Conservation (phyloP, 805 yeast species). For the Lipomyces anomalus region DNA sequence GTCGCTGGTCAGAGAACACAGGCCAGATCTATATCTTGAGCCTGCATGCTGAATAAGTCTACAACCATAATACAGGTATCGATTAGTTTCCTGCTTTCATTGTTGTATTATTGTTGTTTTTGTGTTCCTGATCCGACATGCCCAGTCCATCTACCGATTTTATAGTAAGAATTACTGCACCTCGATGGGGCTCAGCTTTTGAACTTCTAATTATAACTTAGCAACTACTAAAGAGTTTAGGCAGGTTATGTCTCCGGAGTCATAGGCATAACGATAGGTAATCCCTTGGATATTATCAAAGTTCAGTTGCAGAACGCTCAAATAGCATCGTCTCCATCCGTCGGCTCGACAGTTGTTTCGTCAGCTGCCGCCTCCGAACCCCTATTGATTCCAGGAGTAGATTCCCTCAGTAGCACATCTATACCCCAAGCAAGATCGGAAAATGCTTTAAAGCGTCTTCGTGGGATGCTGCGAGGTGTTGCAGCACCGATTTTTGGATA, state of each 20-base stretch:
- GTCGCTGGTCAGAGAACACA: too few species aligned
- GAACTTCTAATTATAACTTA: background rate
- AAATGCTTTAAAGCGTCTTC: background rate
- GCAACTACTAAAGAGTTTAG: slow-evolving; percentile 6
- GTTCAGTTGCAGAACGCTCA: slow-evolving; percentile 22
- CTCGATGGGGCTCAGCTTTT: background rate
- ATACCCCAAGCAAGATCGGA: slow-evolving; percentile 1
- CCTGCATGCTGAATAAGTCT: too few species aligned
- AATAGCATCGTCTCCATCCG: background rate
- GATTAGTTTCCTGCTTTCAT: too few species aligned
- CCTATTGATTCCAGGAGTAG: too few species aligned
- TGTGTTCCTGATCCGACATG: background rate
- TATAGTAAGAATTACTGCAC: background rate
- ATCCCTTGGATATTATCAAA: slow-evolving; percentile 27
- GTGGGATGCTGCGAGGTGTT: slow-evolving; percentile 19
- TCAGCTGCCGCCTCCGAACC: background rate
- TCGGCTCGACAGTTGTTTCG: background rate
- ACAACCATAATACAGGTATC: too few species aligned
- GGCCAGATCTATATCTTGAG: too few species aligned
- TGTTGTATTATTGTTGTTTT: too few species aligned
- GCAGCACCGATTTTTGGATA: slow-evolving; percentile 28
- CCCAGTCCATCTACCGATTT: slow-evolving; percentile 1
- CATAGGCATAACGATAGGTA: slow-evolving; percentile 27
- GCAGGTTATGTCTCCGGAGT: slow-evolving; percentile 28
- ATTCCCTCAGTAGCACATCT: too few species aligned